These are phyloP conservation scores for Piromyces finnis DNA, from an alignment of 192 early-diverging fungal species.

Conservation along the genomic window DNA sequence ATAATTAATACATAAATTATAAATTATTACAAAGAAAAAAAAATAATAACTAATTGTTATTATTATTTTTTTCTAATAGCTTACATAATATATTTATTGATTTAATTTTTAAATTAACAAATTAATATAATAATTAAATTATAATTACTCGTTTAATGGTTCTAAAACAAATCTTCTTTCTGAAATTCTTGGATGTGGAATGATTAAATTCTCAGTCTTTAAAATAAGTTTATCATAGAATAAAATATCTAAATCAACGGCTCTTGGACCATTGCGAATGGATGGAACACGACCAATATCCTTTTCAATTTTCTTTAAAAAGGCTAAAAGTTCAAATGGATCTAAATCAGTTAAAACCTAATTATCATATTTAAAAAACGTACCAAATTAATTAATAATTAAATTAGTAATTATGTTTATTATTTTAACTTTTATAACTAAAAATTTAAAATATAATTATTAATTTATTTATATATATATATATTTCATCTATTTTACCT, in stretches of 20 bases:
- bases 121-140: too few species aligned
- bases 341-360: conserved; percentile 56
- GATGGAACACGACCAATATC: conserved; percentile 53
- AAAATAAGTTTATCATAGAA: conserved; percentile 67
- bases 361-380: conserved; percentile 1
- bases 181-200: conserved; percentile 73
- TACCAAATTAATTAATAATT: too few species aligned
- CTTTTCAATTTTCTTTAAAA: conserved; percentile 69
- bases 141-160: conserved; percentile 75
- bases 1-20: too few species aligned
- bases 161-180: conserved; percentile 91
- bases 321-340: conserved; percentile 50
- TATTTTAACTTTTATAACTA: too few species aligned
- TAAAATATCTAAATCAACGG: conserved; percentile 93
- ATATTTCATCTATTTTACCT: conserved; percentile 16
- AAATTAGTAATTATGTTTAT: too few species aligned
- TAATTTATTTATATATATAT: too few species aligned
- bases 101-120: too few species aligned
- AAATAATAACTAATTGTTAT: too few species aligned
- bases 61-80: too few species aligned
- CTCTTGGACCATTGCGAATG: conserved; percentile 68
- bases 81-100: too few species aligned
- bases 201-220: conserved; percentile 42
- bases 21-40: too few species aligned
- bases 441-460: too few species aligned